Base-by-base conservation (phyloP, 2,329 filamentous ascomycete species). In the Aspergillus fijiensis region DNA sequence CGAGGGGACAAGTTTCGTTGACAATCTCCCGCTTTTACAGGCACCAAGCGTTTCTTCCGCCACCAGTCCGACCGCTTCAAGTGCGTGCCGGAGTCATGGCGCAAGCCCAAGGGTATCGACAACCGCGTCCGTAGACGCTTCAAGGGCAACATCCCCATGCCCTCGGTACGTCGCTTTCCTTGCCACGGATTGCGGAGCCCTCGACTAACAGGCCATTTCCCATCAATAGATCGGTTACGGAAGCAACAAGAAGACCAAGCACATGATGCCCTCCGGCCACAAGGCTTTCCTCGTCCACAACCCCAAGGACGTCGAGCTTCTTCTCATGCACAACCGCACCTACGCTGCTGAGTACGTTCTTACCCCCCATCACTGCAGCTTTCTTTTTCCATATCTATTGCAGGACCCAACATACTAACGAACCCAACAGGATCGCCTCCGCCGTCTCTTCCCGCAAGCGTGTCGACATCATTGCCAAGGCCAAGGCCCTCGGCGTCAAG, bases 31-130 rank as follows among this genome's bases (percentile, higher is more conserved):
- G 12, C 72, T 72, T 68, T 14, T 67, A 78, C 76, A 96, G 92
- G 89, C 87, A 92, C 90, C 78, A 92, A 93, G 87, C 87, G 85
- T 84, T 99, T 98, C 90, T 88, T 87, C 83, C 91, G 95, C 81
- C 95, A 99, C 85, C 95, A 99, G 89, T 91, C 87, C 82, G 95
- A 98, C 84, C 89, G 89, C 80, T 99, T 96, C 87, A 96, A 89
- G 85, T 89, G 95, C 80, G 89, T 98, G 73, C 89, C 86, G 78
- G 80, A 90, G 72, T 89, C 87, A 87, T 99, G 95, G 95, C 90
- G 95, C 84, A 99, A 98, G 88, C 95, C 95, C 73, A 99, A 99
- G 91, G 95, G 95, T 92, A 99, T 99, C 83, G 95, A 99, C 85
- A 96, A 93, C 86, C 86, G 91, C 77, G 94, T 99, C 80, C 91